Evolutionary conservation across 2,329 filamentous ascomycete species (phyloP).

Genomic region (Neobulgaria alba): DNA sequence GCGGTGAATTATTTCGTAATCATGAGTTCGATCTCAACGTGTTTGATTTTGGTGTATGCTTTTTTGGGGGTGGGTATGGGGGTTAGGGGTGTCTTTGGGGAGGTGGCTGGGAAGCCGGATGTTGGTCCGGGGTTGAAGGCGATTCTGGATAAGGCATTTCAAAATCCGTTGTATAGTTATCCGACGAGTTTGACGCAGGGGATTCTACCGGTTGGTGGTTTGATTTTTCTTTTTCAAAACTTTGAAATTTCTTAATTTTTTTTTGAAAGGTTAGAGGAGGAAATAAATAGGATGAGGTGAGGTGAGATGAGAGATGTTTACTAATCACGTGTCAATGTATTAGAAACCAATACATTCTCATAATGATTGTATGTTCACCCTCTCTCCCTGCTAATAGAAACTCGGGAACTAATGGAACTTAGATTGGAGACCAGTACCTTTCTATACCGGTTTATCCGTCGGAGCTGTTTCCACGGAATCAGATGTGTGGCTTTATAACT

Average conservation of each 20-base stretch:
- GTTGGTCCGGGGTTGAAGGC: slow-evolving; percentile 42
- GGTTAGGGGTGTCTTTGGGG: slow-evolving; percentile 1
- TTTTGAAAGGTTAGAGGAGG: too few relatives aligned
- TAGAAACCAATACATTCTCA: slow-evolving; percentile 46
- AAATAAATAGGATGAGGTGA: too few relatives aligned
- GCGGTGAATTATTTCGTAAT: background rate
- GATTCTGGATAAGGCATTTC: slow-evolving; percentile 45
- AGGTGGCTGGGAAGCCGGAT: slow-evolving; percentile 21
- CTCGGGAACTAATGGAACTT: slow-evolving; percentile 44
- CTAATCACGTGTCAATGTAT: too few relatives aligned
- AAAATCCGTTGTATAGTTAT: slow-evolving; percentile 45
- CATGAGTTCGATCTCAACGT: slow-evolving; percentile 13
- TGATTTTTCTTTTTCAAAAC: background rate
- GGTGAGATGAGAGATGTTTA: too few relatives aligned
- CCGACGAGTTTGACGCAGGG: slow-evolving; percentile 53
- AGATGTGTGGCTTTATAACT: slow-evolving; percentile 26
- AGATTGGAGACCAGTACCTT: slow-evolving; percentile 25
- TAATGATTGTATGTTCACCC: slow-evolving; percentile 54
- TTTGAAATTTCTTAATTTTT: slow-evolving; percentile 4
- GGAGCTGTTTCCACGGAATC: slow-evolving; percentile 21
- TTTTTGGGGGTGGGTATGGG: slow-evolving; percentile 3
- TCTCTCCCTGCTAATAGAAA: slow-evolving; percentile 41
- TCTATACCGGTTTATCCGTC: slow-evolving; percentile 21
- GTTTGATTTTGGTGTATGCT: slow-evolving; percentile 9
- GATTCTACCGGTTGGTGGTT: slow-evolving; percentile 42